Base-by-base conservation (phyloP, 208 protist species). In the Crithidia acanthocephali region DNA sequence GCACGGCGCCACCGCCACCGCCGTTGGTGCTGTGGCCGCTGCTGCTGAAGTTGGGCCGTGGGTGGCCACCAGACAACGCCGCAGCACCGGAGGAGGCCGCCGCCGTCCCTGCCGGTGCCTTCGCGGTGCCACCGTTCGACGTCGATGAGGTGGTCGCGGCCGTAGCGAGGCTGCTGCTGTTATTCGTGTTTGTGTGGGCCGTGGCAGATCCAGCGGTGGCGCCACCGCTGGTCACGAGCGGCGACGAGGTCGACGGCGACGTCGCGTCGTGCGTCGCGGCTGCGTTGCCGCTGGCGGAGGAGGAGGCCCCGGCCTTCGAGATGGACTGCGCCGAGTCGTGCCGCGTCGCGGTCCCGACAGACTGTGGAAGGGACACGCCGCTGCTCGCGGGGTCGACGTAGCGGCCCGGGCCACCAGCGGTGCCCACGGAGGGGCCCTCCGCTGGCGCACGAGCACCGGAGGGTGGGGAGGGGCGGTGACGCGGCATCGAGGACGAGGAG, bases 31-130 rank as follows among this genome's bases (percentile, higher is more conserved):
- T 28, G 8, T n/a, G 11, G 3, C 8, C 57, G 44, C 59, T 33
- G 32, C 18, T 56, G 61, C 47, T 66, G 20, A 66, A 66, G 47
- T 64, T 64, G 13, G 27, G 23, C 27, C 59, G 42, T 27, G 13
- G 22, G 42, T 50, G 59, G 20, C 59, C 28, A 37, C 27, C 9
- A 33, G 59, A 27, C 11, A 37, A 27, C 16, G 27, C 25, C 10
- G 35, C 35, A 61, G 35, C 22, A 47, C 23, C 32, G 11, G 57
- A 22, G 27, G 35, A 7, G n/a, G 25, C 37, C 6, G 37, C 37
- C n/a, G n/a, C n/a, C n/a, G n/a, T n/a, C n/a, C n/a, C n/a, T n/a
- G n/a, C n/a, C n/a, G n/a, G n/a, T n/a, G n/a, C n/a, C n/a, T n/a
- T n/a, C n/a, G n/a, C n/a, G n/a, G n/a, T n/a, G n/a, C n/a, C n/a